These are phyloP conservation scores for Mucor indicus DNA, from an alignment of 371 early-diverging fungal genomes.

Conservation along the genomic window DNA sequence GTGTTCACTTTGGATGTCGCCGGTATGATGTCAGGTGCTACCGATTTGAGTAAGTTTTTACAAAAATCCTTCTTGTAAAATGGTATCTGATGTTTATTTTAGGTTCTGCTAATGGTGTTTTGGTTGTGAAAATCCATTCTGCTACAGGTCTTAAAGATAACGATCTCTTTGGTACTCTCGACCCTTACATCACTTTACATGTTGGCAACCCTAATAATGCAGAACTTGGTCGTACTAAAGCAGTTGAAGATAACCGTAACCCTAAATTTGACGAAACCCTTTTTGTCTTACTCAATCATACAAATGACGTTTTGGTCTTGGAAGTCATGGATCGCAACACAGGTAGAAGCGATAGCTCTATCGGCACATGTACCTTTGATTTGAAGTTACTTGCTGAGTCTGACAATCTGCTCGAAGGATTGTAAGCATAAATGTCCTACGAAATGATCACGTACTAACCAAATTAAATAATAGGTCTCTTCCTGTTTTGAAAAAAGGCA, in stretches of 20 bases:
- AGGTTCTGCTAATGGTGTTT: conserved; percentile 79
- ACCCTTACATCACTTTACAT: conserved; percentile 80
- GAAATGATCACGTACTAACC: neutral
- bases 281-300: conserved; percentile 38
- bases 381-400: conserved; percentile 54
- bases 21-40: conserved; percentile 75
- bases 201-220: conserved; percentile 62
- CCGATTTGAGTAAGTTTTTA: conserved; percentile 29
- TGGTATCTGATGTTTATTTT: conserved; percentile 1
- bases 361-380: conserved; percentile 56
- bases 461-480: conserved; percentile 16
- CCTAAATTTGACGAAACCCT: conserved; percentile 49
- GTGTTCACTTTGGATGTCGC: conserved; percentile 82
- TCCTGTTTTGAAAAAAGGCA: conserved; percentile 38
- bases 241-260: conserved; percentile 53
- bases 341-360: conserved; percentile 35
- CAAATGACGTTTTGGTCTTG: conserved; percentile 27
- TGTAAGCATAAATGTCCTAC: too few relatives aligned
- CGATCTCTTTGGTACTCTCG: conserved; percentile 83
- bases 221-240: conserved; percentile 59
- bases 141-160: conserved; percentile 80
- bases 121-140: conserved; percentile 72
- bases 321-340: conserved; percentile 48
- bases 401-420: conserved; percentile 27
- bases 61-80: neutral